Base-by-base conservation (phyloP, 257 asterid genomes). In the Rubia yunnanensis region DNA sequence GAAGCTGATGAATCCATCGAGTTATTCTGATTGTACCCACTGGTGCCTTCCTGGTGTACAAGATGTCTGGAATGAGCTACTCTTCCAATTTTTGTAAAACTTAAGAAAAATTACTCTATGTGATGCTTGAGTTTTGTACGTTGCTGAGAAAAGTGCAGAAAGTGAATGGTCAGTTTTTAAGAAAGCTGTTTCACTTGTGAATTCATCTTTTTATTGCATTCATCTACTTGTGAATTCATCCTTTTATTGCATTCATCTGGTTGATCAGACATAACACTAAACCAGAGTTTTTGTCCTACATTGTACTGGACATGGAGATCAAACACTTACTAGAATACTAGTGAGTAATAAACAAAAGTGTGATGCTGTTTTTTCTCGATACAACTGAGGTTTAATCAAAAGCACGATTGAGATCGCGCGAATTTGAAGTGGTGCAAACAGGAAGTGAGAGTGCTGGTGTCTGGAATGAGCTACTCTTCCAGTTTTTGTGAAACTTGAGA, bases 1-100 rank as follows among this genome's bases (percentile, higher is more conserved):
- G 62, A 82, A 34, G 61, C 60, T 67, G 74, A 77, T 85, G 0
- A 73, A 90, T 60, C 99, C 97, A 3, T 41, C 87, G 4, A 80
- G 80, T 76, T 88, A 85, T 71, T 94, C 99, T 5, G 99, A 94
- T 76, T 94, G 97, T 78, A 81, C 82, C 8, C 99, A 90, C 69
- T 94, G 98, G 99, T 94, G 97, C 72, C 69, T 94, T 77, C 98
- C 99, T 0, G 99, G 99, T 14, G 89, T 94, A 20, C 86, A 96
- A 7, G 97, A 90, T 67, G 80, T 85, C 1, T 94, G 99, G 99
- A 94, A 94, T 72, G 88, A 90, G 79, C 70, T 94, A 15, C 77
- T 94, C 3, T 88, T 86, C 76, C 97, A 94, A 39, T 72, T 76
- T 64, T 73, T 94, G 73, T 90, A 72, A 82, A 20, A 23, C 32